A percentile compares a stretch with the other conserved stretches of the same genome.
Conservation (phyloP, 2,329 filamentous ascomycete genomes). For the Ascochyta rabiei region DNA sequence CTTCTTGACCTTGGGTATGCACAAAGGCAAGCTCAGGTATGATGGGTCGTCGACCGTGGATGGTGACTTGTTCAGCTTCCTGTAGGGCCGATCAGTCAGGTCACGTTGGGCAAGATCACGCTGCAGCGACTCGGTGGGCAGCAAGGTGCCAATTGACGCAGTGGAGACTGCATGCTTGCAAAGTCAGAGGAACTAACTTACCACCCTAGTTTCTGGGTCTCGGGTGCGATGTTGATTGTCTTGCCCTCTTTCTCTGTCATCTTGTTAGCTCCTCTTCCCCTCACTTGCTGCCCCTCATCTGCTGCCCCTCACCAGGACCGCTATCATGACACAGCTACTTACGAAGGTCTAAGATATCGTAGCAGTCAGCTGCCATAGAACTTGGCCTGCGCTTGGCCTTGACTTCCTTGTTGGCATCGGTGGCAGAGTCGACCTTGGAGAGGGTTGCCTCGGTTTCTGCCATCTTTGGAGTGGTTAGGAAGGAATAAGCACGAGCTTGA, state of each 20-base stretch:
- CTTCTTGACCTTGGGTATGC: constrained; percentile 85
- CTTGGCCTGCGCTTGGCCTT: constrained; percentile 69
- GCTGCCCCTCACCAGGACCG: constrained; percentile 23
- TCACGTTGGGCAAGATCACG: neutral
- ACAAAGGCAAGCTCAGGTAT: constrained; percentile 79
- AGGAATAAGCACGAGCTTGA: constrained; percentile 14
- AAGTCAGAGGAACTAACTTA: constrained; percentile 55
- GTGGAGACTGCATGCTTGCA: neutral
- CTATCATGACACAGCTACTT: constrained; percentile 47
- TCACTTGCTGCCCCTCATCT: constrained; percentile 27
- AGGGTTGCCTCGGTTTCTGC: constrained; percentile 62
- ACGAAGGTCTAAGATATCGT: constrained; percentile 88
- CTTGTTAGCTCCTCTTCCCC: constrained; percentile 44
- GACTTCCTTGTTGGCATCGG: constrained; percentile 73
- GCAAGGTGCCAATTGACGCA: constrained; percentile 2
- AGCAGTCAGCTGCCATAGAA: constrained; percentile 74
- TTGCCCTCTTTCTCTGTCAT: constrained; percentile 72
- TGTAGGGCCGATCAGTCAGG: constrained; percentile 49
- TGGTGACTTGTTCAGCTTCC: constrained; percentile 93
- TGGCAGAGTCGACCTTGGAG: constrained; percentile 89
- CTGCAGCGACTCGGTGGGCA: neutral
- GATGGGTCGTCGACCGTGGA: constrained; percentile 80
- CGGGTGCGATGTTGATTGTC: constrained; percentile 74
- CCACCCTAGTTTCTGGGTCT: constrained; percentile 90
- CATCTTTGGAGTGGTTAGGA: constrained; percentile 51